Conservation (phyloP, 1,284 basidiomycete species). For the Tilletiaria anomala region DNA sequence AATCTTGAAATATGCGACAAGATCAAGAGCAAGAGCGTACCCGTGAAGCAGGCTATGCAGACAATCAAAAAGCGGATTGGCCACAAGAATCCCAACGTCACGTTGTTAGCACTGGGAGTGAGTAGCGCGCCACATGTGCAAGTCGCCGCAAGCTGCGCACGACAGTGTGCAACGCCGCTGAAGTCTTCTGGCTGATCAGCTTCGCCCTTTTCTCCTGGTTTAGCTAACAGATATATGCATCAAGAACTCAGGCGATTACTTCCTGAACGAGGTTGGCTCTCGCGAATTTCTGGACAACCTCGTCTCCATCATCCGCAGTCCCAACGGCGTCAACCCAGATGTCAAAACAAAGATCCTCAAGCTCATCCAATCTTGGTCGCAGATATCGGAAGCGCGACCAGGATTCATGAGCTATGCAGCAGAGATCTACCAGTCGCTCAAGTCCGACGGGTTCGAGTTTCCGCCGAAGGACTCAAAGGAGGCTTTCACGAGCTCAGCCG, state of each 20-base stretch:
- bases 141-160: too few species aligned
- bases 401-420: conserved; percentile 22
- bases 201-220: conserved; percentile 8
- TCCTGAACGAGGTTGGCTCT: conserved; percentile 50
- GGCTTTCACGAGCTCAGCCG: conserved; percentile 6
- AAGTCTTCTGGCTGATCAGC: too few species aligned
- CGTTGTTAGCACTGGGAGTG: conserved; percentile 68
- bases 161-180: conserved; percentile 9
- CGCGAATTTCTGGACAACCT: conserved; percentile 87
- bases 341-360: conserved; percentile 69
- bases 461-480: conserved; percentile 54
- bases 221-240: conserved; percentile 71
- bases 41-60: conserved; percentile 73
- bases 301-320: conserved; percentile 61
- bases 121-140: conserved; percentile 4
- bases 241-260: conserved; percentile 94
- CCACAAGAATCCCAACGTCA: conserved; percentile 93
- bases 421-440: conserved; percentile 30
- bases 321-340: conserved; percentile 46
- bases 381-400: conserved; percentile 69
- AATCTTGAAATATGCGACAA: conserved; percentile 94
- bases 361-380: conserved; percentile 79
- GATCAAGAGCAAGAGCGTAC: conserved; percentile 72
- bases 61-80: conserved; percentile 71
- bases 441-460: conserved; percentile 56